Base-by-base conservation (phyloP, 495 filamentous ascomycete species). In the Hypoxylon rickii region DNA sequence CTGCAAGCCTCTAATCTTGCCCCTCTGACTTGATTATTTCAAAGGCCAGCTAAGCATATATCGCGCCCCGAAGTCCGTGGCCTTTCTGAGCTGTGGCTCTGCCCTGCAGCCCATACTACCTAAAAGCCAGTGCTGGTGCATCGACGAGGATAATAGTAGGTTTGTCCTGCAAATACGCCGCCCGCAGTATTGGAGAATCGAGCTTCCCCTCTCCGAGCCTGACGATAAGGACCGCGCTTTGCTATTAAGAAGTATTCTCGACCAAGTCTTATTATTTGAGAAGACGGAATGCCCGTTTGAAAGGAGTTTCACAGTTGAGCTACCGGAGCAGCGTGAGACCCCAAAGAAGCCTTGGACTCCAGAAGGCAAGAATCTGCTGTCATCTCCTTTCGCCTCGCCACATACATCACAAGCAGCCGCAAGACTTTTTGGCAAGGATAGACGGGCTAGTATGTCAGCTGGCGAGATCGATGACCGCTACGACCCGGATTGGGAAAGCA, bases 91-190 rank as follows among this genome's bases (percentile, higher is more conserved):
- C 71, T 95, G 89, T 60, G 89, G 89, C 48, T 79, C 74, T 57
- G 83, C 89, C 20, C 80, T 96, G 7, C 88, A 89, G 58, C 86
- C 92, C 38, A 93, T 96, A 37, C 67, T 96, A 31, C 88, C 89
- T 7, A 94, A 89, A 69, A 93, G 88, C 15, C 89, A 94, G 66
- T 94, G 85, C 55, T 96, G 92, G 92, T 94, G 89, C 71, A 89
- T 96, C 16, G 89, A 96, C 66, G 87, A 88, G 37, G 83, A 86
- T 32, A 86, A 86, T 29, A 78, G 75, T 69, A 91, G 86, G 54
- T 96, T 94, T 62, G 87, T 94, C 4, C 64, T 96, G 54, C 86
- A 89, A 47, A 88, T 94, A 44, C 81, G 89, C 24, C 79, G 84
- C 20, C 83, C 90, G 12, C 86, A 86, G 39, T 96, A 92, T 65